Evolutionary conservation across 2,329 filamentous ascomycete species (phyloP), one percentile per base, ranked within the genome.

Genomic region (Coniochaeta ligniaria): DNA sequence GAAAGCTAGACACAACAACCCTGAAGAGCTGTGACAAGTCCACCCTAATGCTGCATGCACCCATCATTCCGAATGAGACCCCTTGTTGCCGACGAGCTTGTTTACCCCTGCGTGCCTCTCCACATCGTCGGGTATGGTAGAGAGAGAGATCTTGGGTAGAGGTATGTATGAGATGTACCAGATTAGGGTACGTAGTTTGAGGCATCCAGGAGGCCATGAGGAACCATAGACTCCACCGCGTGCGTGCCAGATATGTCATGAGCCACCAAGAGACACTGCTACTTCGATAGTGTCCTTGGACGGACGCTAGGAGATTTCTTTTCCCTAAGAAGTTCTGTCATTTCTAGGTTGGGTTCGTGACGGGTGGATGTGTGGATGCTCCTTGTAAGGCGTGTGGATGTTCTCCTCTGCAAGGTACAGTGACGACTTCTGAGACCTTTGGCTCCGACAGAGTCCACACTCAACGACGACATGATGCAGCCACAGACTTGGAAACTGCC

Each of bases 11-110:
- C 28, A 57, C 22, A 22, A 22, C 28, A 26, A 71, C 69, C 70
- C 70, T 67, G 60, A 70, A 65, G 66, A 71, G 70, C 70, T 72
- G 70, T 50, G 45, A 54, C 41, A n/a, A 52, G 47, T 24, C 16
- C 26, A 14, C 47, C 47, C 47, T 52, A 52, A 31, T 16, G 47
- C 47, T 52, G 47, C 47, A 52, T 26, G 47, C 8, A 31, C 24
- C 47, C 47, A 52, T 52, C 47, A 17, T 52, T 24, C 47, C 47
- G 47, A 52, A n/a, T n/a, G 47, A 52, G 2, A 26, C 24, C 47
- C 47, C 47, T 22, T 52, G 47, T 52, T 52, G 47, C 47, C 24
- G 47, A 52, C 31, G 47, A 52, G 47, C 22, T 31, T 52, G 24
- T 17, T 17, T 31, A 12, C 47, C 47, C 47, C 24, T 52, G 47